Conservation (phyloP, 129 eudicot species). For the carrot (Daucus carota) region DNA sequence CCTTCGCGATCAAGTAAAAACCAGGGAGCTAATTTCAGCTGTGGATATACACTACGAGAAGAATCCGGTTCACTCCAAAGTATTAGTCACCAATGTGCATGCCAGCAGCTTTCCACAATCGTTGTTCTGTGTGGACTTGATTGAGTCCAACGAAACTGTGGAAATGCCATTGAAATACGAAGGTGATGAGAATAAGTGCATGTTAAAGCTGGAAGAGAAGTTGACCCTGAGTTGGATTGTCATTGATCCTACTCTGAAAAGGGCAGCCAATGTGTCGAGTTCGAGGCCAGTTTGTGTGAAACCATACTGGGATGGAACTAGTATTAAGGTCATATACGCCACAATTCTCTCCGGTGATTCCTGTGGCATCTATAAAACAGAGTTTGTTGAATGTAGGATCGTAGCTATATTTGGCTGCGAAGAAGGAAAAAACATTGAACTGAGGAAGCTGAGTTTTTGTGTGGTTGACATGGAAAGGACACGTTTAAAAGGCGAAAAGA, state of each 20-base stretch:
- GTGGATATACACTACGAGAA: background rate
- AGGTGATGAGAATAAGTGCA: background rate
- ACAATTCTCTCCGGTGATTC: background rate
- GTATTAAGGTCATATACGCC: background rate
- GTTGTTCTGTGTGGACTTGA: background rate
- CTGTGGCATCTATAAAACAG: background rate
- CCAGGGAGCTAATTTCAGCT: background rate
- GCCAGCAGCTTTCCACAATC: background rate
- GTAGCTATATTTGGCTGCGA: background rate
- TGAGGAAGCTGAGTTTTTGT: constrained; percentile 2
- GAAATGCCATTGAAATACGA: background rate
- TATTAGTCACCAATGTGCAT: background rate
- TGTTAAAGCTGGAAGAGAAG: background rate
- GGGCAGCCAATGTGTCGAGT: constrained; percentile 5
- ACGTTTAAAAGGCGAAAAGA: background rate
- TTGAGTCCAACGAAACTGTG: background rate
- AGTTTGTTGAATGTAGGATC: background rate
- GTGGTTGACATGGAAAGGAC: background rate
- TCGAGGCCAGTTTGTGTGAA: constrained; percentile 1
- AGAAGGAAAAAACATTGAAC: background rate
- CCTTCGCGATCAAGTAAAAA: background rate
- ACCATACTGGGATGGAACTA: background rate
- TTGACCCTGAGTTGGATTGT: constrained; percentile 12
- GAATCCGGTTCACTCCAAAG: constrained; percentile 1
- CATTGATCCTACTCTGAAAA: constrained; percentile 1